Conservation (phyloP, 2,329 filamentous ascomycete species). For the Trichoderma brevicompactum region DNA sequence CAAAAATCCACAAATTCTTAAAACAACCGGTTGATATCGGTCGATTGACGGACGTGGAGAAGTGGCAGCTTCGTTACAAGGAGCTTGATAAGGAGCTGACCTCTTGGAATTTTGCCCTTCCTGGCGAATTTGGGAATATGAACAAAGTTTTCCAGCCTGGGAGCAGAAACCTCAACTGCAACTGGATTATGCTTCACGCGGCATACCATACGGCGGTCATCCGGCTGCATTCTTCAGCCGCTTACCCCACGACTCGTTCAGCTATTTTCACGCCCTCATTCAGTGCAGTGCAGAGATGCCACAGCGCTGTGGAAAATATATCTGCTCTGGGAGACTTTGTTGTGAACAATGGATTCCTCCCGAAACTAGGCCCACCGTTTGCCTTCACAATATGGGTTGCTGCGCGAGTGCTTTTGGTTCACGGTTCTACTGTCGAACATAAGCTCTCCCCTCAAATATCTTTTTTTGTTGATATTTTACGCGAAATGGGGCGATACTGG, state of each 20-base stretch:
- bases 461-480: constrained; percentile 80
- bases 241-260: constrained; percentile 86
- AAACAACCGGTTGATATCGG: constrained; percentile 90
- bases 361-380: constrained; percentile 85
- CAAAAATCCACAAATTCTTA: constrained; percentile 84
- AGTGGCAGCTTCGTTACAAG: constrained; percentile 86
- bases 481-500: constrained; percentile 82
- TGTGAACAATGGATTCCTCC: constrained; percentile 71
- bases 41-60: constrained; percentile 79
- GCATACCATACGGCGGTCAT: constrained; percentile 91
- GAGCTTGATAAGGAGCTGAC: constrained; percentile 80
- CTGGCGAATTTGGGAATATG: constrained; percentile 83
- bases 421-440: constrained; percentile 86
- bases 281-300: constrained; percentile 80
- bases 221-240: constrained; percentile 86
- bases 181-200: constrained; percentile 89
- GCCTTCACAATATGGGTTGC: constrained; percentile 93
- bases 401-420: constrained; percentile 82
- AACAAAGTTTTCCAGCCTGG: constrained; percentile 74
- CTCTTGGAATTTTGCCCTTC: constrained; percentile 82
- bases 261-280: constrained; percentile 89
- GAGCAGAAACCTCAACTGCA: constrained; percentile 73
- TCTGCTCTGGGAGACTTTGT: constrained; percentile 79
- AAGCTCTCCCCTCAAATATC: constrained; percentile 78
- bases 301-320: constrained; percentile 82